Base-by-base conservation (phyloP, 225 moss, liverwort and hornwort genomes). In the Lunularia cruciata region DNA sequence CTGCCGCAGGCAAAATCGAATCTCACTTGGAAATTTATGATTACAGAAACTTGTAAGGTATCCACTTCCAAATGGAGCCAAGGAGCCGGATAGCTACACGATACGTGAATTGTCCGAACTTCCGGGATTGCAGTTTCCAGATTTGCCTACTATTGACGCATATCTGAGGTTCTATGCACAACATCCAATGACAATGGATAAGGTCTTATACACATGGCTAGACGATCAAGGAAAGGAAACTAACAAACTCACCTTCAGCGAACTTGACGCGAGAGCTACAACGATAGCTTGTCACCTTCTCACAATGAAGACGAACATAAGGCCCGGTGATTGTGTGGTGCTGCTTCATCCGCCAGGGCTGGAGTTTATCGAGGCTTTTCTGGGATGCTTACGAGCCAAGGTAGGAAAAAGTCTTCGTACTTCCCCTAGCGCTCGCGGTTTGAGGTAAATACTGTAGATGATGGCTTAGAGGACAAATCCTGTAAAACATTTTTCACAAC, bases 361-460 rank as follows among this genome's bases (percentile, higher is more conserved):
- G 32, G 78, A 82, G 19, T 82, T 82, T 51, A 75, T 82, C 7
- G 78, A 82, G 63, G 82, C 82, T 5, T 82, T 82, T 42, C 62
- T 78, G 0, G 82, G 67, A 27, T 82, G 82, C 68, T 67, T 82
- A 37, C 53, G 82, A 37, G 82, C 78, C 8, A 64, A 74, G 12
- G 82, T 82, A 67, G 0, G 74, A 19, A 5, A 28, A 45, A 34
- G 43, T 33, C 45, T 4, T 13, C 48, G 11, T 6, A 51, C 19
- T 20, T 51, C 2, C 0, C 43, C 43, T 16, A 43, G 11, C 43
- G n/a, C n/a, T n/a, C n/a, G n/a, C n/a, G n/a, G n/a, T 43, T 43
- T 16, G 43, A 43, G 43, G 12, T 43, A 43, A 43, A n/a, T 51
- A 51, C 20, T 22, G 3, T 16, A 43, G 43, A 43, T 43, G 13